Percentiles rank a stretch among this genome's conserved stretches.
phyloP scores from a whole-genome alignment of 768 basidiomycete species.

The Termitomyces eurrhizus region DNA sequence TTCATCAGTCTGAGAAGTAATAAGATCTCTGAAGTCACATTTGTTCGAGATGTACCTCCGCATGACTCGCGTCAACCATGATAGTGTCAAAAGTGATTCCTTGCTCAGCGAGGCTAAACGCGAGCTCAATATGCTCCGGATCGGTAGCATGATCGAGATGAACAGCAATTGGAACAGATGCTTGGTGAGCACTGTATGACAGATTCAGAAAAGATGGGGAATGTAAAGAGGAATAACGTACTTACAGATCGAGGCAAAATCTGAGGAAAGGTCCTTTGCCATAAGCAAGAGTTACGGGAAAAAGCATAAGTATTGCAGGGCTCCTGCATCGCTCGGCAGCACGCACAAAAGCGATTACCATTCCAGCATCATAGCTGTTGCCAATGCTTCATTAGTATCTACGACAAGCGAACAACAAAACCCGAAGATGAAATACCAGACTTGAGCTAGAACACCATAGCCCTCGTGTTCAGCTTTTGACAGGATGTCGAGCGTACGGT shows the following conservation, averaged over 20 bases:
- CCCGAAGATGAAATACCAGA: conserved; percentile 25
- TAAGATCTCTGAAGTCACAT: not conserved
- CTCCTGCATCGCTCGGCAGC: conserved; percentile 42
- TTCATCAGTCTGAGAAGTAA: conserved; percentile 36
- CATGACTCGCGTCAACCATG: conserved; percentile 49
- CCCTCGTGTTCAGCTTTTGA: conserved; percentile 35
- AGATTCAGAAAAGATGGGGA: not conserved
- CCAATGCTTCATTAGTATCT: not conserved
- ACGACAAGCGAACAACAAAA: not conserved
- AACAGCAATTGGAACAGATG: conserved; percentile 45
- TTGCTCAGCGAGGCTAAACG: conserved; percentile 39
- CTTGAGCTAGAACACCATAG: conserved; percentile 41
- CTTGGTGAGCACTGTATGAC: conserved; percentile 33
- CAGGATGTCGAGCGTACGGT: conserved; percentile 39
- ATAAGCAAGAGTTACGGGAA: conserved; percentile 42
- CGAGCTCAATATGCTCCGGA: conserved; percentile 41
- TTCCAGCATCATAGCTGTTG: conserved; percentile 41
- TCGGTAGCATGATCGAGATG: conserved; percentile 48
- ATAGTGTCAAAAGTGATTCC: conserved; percentile 46
- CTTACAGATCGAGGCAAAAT: conserved; percentile 40
- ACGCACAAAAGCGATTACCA: conserved; percentile 41
- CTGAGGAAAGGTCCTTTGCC: conserved; percentile 42
- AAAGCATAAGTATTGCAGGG: conserved; percentile 42
- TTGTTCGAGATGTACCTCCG: conserved; percentile 26
- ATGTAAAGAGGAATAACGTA: not conserved